Conservation (phyloP, 345 rosid genomes). For the Eutrema yunnanense region DNA sequence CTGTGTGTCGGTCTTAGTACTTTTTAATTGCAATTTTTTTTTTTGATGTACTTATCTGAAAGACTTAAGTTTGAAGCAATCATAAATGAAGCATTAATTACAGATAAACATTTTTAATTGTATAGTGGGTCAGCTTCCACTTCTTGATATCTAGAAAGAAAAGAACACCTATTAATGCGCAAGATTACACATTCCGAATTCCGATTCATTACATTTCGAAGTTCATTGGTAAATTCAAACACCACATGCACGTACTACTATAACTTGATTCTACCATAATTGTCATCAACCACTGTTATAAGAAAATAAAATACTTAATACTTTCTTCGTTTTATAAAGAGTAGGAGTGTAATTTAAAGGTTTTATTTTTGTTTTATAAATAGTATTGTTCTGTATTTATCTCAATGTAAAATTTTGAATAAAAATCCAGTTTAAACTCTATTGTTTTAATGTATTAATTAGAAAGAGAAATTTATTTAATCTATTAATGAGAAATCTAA, state of each 20-base stretch:
- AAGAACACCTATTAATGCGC: constrained; percentile 19
- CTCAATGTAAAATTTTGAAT: too few species aligned
- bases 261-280: neutral
- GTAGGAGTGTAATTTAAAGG: too few species aligned
- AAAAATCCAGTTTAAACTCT: too few species aligned
- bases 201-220: neutral
- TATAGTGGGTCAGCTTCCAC: neutral
- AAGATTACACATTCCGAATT: constrained; percentile 14
- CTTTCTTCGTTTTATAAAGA: too few species aligned
- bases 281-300: constrained; percentile 2
- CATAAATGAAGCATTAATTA: constrained; percentile 18
- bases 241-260: constrained; percentile 6
- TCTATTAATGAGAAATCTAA: too few species aligned
- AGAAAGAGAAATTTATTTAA: too few species aligned
- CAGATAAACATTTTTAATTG: neutral
- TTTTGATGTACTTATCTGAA: neutral
- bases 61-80: constrained; percentile 7
- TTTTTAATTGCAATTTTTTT: neutral
- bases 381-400: too few species aligned
- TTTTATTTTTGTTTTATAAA: too few species aligned
- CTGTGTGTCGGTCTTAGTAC: neutral
- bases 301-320: neutral
- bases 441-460: too few species aligned
- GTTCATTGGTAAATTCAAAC: constrained; percentile 13
- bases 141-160: constrained; percentile 14